These are phyloP conservation scores for Aspergillus incahuasiensis DNA, from an alignment of 495 filamentous ascomycete species.

Conservation along the genomic window DNA sequence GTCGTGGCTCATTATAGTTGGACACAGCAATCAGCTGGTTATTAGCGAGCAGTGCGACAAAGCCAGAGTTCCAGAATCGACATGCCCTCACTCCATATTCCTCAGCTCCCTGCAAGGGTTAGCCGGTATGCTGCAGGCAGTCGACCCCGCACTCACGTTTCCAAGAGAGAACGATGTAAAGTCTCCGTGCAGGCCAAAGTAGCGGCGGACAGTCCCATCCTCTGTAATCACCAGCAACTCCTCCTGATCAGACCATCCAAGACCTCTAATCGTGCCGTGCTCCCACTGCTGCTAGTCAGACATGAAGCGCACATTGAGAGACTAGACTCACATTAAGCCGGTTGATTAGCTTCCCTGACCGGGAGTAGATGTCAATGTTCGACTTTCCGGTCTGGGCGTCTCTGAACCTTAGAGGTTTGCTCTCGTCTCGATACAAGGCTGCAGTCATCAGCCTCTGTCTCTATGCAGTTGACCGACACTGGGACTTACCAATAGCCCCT, in stretches of 20 bases:
- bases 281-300: constrained; percentile 63
- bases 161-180: constrained; percentile 96
- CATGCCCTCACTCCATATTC: constrained; percentile 81
- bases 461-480: too few relatives aligned
- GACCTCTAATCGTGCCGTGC: constrained; percentile 77
- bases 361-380: constrained; percentile 92
- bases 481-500: constrained; percentile 75
- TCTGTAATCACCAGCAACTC: constrained; percentile 82
- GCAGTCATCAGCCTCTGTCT: constrained; percentile 15
- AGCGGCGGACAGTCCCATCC: constrained; percentile 88
- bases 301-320: not conserved
- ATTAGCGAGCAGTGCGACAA: constrained; percentile 88
- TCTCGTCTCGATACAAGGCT: constrained; percentile 89
- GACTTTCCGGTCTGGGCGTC: constrained; percentile 69
- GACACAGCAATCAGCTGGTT: constrained; percentile 84
- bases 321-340: constrained; percentile 54
- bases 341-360: constrained; percentile 76
- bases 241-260: constrained; percentile 98
- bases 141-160: constrained; percentile 48
- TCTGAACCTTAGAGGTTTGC: constrained; percentile 71
- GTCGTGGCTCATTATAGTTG: constrained; percentile 84
- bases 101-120: constrained; percentile 61
- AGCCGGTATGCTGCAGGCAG: not conserved
- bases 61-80: constrained; percentile 85
- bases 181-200: constrained; percentile 86